Evolutionary conservation across 2,329 filamentous ascomycete species (phyloP), one percentile per base, ranked within the genome.

Genomic region (Pseudopyricularia javanii): DNA sequence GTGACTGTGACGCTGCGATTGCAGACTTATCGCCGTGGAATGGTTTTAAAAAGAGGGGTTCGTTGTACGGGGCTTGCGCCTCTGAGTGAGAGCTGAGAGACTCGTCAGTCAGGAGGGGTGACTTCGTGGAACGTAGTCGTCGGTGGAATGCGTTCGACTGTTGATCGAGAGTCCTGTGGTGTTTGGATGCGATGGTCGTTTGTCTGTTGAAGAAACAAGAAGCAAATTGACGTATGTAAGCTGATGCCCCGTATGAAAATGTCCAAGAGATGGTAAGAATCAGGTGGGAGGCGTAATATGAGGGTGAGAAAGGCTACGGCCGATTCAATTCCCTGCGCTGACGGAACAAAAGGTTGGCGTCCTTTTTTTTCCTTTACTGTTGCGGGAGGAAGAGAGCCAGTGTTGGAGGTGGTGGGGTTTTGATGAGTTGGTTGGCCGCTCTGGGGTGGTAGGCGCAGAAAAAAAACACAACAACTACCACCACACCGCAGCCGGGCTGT

Each of bases 1-100:
- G 63, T 85, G 68, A 52, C 62, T 28, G 30, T 20, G 14, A 43
- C 32, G 34, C 24, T 20, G 28, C 20, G 14, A 30, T 15, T 33
- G 35, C 17, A 33, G n/a, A 45, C 28, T 15, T 51, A 37, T 12
- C 15, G 34, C 20, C 35, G 35, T 20, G 17, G n/a, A 45, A 35
- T 11, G 12, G 48, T n/a, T 20, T n/a, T n/a, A n/a, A 28, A 28
- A 34, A 5, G 34, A 26, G 20, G 7, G 17, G 17, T 43, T 22
- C 7, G 17, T 43, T 43, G 22, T 43, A n/a, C n/a, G n/a, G 37
- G 17, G 37, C 37, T 43, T 43, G 37, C 37, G 37, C 37, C 37
- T 43, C 37, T n/a, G 22, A n/a, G 22, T 43, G 37, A 43, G 37
- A 20, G 37, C 37, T 22, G 17, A 8, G 37, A 43, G 37, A 43